Percentiles rank a stretch among this genome's conserved stretches.
Evolutionary conservation across 164 flowering plant genomes (phyloP).

Genomic region (Stephania cephalantha): DNA sequence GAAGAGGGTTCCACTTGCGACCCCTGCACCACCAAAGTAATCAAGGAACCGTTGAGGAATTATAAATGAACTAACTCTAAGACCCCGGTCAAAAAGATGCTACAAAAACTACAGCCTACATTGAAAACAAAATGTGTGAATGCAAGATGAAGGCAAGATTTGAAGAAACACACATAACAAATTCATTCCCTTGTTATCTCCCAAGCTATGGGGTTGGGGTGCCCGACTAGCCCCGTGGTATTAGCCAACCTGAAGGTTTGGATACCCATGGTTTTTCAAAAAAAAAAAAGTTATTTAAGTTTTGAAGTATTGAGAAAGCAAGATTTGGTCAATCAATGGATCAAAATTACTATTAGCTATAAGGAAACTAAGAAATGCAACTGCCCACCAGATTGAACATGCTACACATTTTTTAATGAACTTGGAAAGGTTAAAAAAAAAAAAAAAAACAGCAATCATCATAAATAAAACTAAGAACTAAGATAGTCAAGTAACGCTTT

Average conservation of each 20-base stretch:
- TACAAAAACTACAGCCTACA: neutral
- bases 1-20: conserved; percentile 89
- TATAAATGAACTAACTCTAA: neutral
- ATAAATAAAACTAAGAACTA: neutral
- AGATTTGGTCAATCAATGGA: neutral
- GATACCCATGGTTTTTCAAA: too few species aligned
- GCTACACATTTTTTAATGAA: conserved; percentile 1
- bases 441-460: neutral
- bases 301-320: neutral
- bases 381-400: neutral
- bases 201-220: too few species aligned
- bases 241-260: too few species aligned
- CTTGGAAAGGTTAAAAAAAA: neutral
- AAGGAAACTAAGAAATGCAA: neutral
- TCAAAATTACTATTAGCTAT: neutral
- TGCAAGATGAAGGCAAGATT: neutral
- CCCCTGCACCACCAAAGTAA: conserved; percentile 52
- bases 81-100: neutral
- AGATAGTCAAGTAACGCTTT: neutral
- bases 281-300: neutral
- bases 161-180: neutral
- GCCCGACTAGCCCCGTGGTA: too few species aligned
- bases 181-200: neutral
- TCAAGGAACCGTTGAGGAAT: conserved; percentile 6
- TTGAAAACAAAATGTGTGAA: neutral